Conservation (phyloP, 2,329 filamentous ascomycete species). For the Fusarium illudens region DNA sequence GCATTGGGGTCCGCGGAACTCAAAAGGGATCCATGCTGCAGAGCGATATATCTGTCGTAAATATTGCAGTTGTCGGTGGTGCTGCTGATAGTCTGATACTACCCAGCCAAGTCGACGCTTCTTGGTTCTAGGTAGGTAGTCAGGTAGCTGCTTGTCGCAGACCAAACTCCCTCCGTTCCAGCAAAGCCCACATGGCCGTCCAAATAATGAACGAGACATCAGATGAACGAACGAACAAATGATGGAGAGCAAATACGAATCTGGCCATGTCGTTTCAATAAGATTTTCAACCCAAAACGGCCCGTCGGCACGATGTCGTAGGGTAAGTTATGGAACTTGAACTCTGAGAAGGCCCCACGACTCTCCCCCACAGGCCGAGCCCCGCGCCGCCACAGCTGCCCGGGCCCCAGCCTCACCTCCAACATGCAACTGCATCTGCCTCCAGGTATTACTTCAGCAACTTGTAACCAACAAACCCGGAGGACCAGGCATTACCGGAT, state of each 20-base stretch:
- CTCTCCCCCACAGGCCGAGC: slow-evolving; percentile 29
- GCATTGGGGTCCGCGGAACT: too few species aligned
- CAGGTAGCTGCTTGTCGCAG: too few species aligned
- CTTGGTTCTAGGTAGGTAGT: too few species aligned
- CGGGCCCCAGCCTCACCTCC: slow-evolving; percentile 40
- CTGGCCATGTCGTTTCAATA: not conserved
- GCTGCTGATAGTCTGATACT: too few species aligned
- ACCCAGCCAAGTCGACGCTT: too few species aligned
- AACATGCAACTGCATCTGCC: slow-evolving; percentile 25
- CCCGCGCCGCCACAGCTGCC: slow-evolving; percentile 39
- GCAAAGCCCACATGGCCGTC: not conserved
- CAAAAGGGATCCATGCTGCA: too few species aligned
- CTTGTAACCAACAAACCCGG: not conserved
- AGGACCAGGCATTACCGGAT: too few species aligned
- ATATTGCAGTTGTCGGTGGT: not conserved
- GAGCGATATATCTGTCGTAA: too few species aligned
- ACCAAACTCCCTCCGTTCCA: not conserved
- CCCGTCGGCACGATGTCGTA: not conserved
- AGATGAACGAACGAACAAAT: not conserved
- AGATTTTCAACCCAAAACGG: not conserved
- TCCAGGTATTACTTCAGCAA: slow-evolving; percentile 4
- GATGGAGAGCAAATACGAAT: not conserved
- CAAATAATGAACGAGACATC: not conserved
- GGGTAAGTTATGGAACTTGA: slow-evolving; percentile 12
- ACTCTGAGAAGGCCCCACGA: not conserved